phyloP scores from a whole-genome alignment of 805 yeast species.

The Yarrowia alimentaria region DNA sequence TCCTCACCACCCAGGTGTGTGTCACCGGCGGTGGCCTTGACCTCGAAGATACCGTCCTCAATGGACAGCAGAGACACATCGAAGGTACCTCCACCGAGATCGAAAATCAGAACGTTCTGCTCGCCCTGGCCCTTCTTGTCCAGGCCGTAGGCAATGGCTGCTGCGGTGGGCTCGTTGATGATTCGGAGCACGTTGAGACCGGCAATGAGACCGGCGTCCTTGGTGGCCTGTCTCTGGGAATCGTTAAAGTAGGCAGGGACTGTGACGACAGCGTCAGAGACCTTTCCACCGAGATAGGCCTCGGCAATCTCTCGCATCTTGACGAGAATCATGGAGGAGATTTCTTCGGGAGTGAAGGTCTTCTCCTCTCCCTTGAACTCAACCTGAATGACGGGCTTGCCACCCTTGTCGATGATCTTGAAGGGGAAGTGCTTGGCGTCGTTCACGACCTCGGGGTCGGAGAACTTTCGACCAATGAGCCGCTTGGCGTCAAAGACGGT shows the following conservation, averaged over 20 bases:
- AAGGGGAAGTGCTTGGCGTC: slow-evolving; percentile 88
- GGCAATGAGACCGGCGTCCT: slow-evolving; percentile 94
- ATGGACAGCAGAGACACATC: slow-evolving; percentile 89
- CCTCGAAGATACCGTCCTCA: slow-evolving; percentile 94
- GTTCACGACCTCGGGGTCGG: slow-evolving; percentile 68
- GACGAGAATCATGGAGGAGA: slow-evolving; percentile 83
- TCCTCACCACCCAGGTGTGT: slow-evolving; percentile 94
- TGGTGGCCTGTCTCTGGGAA: slow-evolving; percentile 96
- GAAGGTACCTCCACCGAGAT: too few relatives aligned
- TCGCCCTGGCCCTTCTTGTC: slow-evolving; percentile 61
- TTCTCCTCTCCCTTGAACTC: slow-evolving; percentile 83
- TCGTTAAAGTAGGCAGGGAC: slow-evolving; percentile 96
- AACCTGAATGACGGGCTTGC: slow-evolving; percentile 83
- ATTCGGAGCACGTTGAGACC: slow-evolving; percentile 91
- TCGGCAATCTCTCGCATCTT: slow-evolving; percentile 94
- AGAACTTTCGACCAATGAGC: slow-evolving; percentile 77
- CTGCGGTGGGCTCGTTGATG: slow-evolving; percentile 96
- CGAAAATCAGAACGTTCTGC: slow-evolving; percentile 68
- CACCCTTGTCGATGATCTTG: slow-evolving; percentile 68
- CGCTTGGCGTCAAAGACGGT: slow-evolving; percentile 94
- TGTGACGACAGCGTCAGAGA: slow-evolving; percentile 87
- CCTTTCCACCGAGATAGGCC: slow-evolving; percentile 75
- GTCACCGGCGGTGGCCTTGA: slow-evolving; percentile 87
- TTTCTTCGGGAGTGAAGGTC: slow-evolving; percentile 86
- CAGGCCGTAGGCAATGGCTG: slow-evolving; percentile 97